Evolutionary conservation across 2,329 filamentous ascomycete species (phyloP).

Genomic region (Cucurbitaria berberidis): DNA sequence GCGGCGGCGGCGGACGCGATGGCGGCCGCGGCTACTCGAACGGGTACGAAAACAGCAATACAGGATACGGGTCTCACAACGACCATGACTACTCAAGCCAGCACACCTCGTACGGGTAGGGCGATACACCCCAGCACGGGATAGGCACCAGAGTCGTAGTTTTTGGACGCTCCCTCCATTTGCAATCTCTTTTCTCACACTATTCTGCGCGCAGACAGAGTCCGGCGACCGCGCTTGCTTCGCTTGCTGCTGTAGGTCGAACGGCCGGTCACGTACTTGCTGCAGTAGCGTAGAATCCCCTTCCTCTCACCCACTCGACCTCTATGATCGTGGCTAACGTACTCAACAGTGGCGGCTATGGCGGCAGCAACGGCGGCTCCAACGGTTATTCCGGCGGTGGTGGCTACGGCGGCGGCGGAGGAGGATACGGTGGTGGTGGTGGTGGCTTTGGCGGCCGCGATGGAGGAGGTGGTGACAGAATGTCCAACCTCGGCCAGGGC

Average conservation of each 20-base stretch:
- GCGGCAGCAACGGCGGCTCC: constrained; percentile 25
- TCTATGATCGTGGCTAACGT: constrained; percentile 31
- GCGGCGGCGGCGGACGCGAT: constrained; percentile 52
- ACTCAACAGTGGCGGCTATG: constrained; percentile 40
- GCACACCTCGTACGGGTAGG: constrained; percentile 55
- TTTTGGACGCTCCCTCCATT: constrained; percentile 37
- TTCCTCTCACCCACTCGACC: constrained; percentile 15
- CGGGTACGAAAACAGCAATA: constrained; percentile 56
- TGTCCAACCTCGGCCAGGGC: constrained; percentile 87
- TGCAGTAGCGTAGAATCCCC: constrained; percentile 40
- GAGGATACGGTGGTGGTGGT: constrained; percentile 37
- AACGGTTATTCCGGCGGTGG: constrained; percentile 55
- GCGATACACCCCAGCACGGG: constrained; percentile 45
- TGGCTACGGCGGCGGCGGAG: constrained; percentile 65
- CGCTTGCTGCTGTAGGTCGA: constrained; percentile 25
- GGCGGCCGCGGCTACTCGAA: constrained; percentile 60
- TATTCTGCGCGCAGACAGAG: constrained; percentile 40
- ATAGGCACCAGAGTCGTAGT: constrained; percentile 49
- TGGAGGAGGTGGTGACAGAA: constrained; percentile 90
- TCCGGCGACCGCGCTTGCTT: constrained; percentile 32
- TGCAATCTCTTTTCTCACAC: constrained; percentile 35
- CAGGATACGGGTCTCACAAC: constrained; percentile 53
- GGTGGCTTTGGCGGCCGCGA: constrained; percentile 55
- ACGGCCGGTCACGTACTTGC: constrained; percentile 34
- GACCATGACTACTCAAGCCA: constrained; percentile 57